Conservation (phyloP, 2,329 filamentous ascomycete genomes). For the Domatiomyces globalis region DNA sequence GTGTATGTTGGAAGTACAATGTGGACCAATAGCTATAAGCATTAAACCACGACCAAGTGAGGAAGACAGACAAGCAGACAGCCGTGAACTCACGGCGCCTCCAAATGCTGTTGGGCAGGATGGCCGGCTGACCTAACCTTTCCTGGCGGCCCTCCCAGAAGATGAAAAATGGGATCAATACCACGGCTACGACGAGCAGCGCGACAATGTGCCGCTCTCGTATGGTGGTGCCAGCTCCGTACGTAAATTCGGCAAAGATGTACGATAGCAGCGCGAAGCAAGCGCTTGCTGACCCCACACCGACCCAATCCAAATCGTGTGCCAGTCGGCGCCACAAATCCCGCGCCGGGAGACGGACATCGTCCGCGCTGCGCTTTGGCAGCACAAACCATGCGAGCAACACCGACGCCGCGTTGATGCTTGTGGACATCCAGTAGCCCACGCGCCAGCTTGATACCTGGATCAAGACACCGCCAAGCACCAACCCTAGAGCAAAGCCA, state of each 20-base stretch:
- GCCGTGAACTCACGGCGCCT: conserved; percentile 41
- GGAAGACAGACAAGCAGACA: conserved; percentile 39
- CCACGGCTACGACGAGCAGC: conserved; percentile 31
- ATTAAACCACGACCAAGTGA: conserved; percentile 35
- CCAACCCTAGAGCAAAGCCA: conserved; percentile 39
- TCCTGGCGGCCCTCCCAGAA: conserved; percentile 42
- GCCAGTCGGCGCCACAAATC: conserved; percentile 22
- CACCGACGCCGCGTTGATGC: conserved; percentile 30
- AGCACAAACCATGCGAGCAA: conserved; percentile 28
- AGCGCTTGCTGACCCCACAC: conserved; percentile 33
- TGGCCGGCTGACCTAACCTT: conserved; percentile 33
- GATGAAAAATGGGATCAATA: conserved; percentile 37
- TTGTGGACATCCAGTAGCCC: conserved; percentile 37
- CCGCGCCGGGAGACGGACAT: too few relatives aligned
- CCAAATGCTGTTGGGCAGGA: conserved; percentile 52
- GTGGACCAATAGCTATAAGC: too few relatives aligned
- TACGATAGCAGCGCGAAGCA: conserved; percentile 39
- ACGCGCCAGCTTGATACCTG: conserved; percentile 37
- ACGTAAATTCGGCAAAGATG: conserved; percentile 28
- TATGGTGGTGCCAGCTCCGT: conserved; percentile 23
- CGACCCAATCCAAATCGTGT: conserved; percentile 41
- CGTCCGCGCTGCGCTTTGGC: conserved; percentile 21
- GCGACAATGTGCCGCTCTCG: conserved; percentile 31
- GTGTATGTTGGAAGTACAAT: too few relatives aligned
- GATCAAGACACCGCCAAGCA: conserved; percentile 36